Percentiles rank a stretch among this genome's conserved stretches.
These are phyloP conservation scores for Hymenotorrendiella dingleyae DNA, from an alignment of 2,329 filamentous ascomycete genomes.

Conservation along the genomic window DNA sequence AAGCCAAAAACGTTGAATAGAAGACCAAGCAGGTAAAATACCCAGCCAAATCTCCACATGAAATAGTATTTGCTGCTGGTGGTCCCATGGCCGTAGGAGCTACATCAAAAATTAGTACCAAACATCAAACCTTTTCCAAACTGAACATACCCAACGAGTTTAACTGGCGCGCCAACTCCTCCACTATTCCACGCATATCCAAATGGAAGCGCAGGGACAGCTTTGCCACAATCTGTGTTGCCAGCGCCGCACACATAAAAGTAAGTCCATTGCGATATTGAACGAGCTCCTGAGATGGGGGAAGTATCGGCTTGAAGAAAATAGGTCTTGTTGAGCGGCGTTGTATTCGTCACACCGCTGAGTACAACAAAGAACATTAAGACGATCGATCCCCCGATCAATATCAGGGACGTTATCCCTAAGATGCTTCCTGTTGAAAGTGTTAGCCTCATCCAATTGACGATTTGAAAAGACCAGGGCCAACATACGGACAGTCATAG, in stretches of 20 bases:
- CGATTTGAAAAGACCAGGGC: too few relatives aligned
- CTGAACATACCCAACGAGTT: conserved; percentile 45
- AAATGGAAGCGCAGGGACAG: conserved; percentile 61
- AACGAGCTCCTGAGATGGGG: conserved; percentile 61
- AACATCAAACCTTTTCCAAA: too few relatives aligned
- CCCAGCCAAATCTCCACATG: conserved; percentile 87
- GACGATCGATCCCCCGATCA: conserved; percentile 55
- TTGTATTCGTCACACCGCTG: conserved; percentile 48
- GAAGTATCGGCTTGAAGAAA: conserved; percentile 77
- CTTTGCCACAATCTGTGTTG: conserved; percentile 57
- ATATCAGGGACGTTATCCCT: conserved; percentile 51
- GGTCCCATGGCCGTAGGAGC: conserved; percentile 48
- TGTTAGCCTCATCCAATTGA: too few relatives aligned
- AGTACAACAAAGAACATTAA: conserved; percentile 62
- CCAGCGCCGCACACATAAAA: conserved; percentile 71
- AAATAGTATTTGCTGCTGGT: conserved; percentile 65
- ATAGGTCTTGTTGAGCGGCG: conserved; percentile 68
- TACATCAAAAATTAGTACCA: conserved; percentile 22
- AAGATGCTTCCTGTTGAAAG: conserved; percentile 44
- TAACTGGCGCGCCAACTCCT: conserved; percentile 42
- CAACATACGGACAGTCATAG: conserved; percentile 1
- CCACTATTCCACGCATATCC: conserved; percentile 64
- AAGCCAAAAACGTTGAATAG: conserved; percentile 69
- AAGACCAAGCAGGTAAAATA: conserved; percentile 79
- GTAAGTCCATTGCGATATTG: conserved; percentile 78